phyloP scores from a whole-genome alignment of 176 grass and related monocot genomes.

The Pharus latifolius region DNA sequence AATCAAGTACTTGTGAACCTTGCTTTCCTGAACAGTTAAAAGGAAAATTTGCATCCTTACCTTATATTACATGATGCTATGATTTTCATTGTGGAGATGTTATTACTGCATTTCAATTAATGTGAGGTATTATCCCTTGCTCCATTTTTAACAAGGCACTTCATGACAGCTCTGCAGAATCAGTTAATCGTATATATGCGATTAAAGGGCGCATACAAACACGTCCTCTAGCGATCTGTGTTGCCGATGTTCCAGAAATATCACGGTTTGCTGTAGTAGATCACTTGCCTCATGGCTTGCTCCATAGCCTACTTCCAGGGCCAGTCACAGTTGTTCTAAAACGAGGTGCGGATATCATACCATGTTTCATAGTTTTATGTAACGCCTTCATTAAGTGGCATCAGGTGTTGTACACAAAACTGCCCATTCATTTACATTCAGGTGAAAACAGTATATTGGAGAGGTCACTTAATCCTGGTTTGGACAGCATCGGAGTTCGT shows the following conservation, averaged over 20 bases:
- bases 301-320: constrained; percentile 78
- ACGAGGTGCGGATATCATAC: constrained; percentile 50
- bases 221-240: constrained; percentile 80
- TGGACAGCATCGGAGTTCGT: constrained; percentile 80
- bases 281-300: constrained; percentile 70
- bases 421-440: constrained; percentile 6
- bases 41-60: neutral
- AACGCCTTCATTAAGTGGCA: constrained; percentile 1
- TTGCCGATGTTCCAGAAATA: constrained; percentile 78
- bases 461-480: constrained; percentile 75
- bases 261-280: constrained; percentile 63
- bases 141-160: constrained; percentile 12
- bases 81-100: neutral
- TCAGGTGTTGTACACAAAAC: neutral
- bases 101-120: too few relatives aligned
- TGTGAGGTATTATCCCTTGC: constrained; percentile 14
- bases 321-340: constrained; percentile 84
- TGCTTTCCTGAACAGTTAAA: neutral
- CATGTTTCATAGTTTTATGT: neutral
- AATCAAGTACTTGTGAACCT: neutral
- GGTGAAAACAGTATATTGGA: constrained; percentile 65
- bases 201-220: constrained; percentile 86
- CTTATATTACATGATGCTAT: too few relatives aligned
- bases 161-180: constrained; percentile 73
- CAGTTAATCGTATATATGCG: constrained; percentile 80